Percentiles rank a stretch among this genome's conserved stretches.
These are phyloP conservation scores for Solanum peruvianum DNA, from an alignment of 257 asterid species.

Conservation along the genomic window DNA sequence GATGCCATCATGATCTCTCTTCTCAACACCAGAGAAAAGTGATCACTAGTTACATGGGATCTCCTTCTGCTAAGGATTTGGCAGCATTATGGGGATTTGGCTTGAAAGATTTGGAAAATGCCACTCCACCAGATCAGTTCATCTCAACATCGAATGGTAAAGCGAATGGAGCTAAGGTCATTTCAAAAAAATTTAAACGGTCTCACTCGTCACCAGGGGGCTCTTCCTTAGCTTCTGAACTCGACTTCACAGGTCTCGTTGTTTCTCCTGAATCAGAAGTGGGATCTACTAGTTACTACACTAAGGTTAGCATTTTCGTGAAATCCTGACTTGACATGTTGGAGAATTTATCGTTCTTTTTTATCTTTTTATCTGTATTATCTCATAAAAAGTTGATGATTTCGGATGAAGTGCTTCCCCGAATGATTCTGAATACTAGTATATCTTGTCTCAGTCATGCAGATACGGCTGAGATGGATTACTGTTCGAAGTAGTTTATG, in stretches of 20 bases:
- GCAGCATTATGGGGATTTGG: conserved; percentile 64
- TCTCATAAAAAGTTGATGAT: background rate
- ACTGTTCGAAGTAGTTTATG: background rate
- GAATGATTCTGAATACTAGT: background rate
- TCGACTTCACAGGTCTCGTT: background rate
- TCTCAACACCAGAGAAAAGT: conserved; percentile 37
- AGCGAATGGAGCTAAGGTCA: background rate
- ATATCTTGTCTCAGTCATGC: background rate
- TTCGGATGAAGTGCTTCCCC: background rate
- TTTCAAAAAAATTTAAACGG: background rate
- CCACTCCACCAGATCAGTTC: background rate
- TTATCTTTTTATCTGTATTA: no score
- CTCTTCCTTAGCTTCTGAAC: conserved; percentile 9
- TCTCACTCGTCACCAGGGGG: background rate
- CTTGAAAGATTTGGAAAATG: conserved; percentile 17
- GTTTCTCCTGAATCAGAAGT: conserved; percentile 8
- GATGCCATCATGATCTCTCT: conserved; percentile 20
- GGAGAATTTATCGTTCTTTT: background rate
- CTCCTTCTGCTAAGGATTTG: conserved; percentile 72
- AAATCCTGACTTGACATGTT: background rate
- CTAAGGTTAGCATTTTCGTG: conserved; percentile 21
- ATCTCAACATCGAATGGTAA: background rate
- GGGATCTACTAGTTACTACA: conserved; percentile 15
- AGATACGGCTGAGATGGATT: background rate
- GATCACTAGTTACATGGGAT: conserved; percentile 47